Percentiles rank a stretch among this genome's conserved stretches.
phyloP scores from a whole-genome alignment of 345 rosid genomes.

The Brassica cretica region DNA sequence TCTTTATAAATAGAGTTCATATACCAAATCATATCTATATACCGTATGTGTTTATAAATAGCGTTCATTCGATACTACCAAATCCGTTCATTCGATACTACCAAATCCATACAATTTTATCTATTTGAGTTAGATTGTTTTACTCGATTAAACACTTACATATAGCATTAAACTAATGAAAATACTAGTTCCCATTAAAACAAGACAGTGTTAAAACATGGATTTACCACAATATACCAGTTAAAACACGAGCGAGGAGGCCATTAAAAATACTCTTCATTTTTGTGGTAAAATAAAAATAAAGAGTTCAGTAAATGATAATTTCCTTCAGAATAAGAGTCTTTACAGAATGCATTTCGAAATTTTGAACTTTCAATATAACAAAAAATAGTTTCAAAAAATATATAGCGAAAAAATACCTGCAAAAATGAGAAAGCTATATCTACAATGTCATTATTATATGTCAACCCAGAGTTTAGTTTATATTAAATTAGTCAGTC shows the following conservation, averaged over 20 bases:
- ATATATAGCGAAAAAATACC: too few relatives aligned
- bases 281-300: background rate
- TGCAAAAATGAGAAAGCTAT: conserved; percentile 1
- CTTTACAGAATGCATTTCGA: background rate
- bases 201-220: background rate
- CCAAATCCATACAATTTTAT: too few relatives aligned
- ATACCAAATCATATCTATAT: too few relatives aligned
- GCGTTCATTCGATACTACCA: too few relatives aligned
- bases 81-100: too few relatives aligned
- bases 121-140: too few relatives aligned
- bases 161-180: background rate
- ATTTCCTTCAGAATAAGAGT: background rate
- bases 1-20: too few relatives aligned
- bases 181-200: background rate
- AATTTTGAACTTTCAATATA: background rate
- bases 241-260: background rate
- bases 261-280: background rate
- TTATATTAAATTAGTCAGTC: background rate
- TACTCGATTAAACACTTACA: background rate
- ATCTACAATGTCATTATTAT: conserved; percentile 9
- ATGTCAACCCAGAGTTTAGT: background rate
- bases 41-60: too few relatives aligned
- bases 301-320: background rate
- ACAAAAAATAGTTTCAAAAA: background rate
- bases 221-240: background rate